A percentile compares a stretch with the other conserved stretches of the same genome.
These are phyloP conservation scores for Leccinum rimulosum DNA, from an alignment of 768 basidiomycete genomes.

Conservation along the genomic window DNA sequence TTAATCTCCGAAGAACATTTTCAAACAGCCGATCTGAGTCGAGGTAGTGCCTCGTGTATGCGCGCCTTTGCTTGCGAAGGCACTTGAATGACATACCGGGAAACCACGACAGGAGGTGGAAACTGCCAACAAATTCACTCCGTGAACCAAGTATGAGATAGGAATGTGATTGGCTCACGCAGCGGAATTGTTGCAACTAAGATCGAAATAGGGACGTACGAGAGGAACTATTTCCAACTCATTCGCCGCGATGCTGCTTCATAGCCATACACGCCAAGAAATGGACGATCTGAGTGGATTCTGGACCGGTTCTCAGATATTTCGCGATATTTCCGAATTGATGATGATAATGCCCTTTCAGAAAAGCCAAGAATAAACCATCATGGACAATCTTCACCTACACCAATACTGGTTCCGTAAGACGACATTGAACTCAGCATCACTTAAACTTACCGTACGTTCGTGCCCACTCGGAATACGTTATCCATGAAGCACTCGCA, in stretches of 20 bases:
- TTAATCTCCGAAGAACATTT: background rate
- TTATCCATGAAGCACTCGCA: background rate
- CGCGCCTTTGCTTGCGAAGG: background rate
- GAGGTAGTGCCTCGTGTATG: background rate
- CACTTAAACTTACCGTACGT: slow-evolving; percentile 4
- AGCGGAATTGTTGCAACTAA: background rate
- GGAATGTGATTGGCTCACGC: background rate
- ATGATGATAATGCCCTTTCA: slow-evolving; percentile 6
- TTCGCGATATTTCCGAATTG: background rate
- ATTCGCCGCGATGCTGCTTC: background rate
- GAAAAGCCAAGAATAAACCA: slow-evolving; percentile 1
- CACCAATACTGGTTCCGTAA: background rate
- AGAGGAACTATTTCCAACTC: background rate
- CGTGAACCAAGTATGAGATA: no score
- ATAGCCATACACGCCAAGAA: background rate
- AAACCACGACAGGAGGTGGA: slow-evolving; percentile 7
- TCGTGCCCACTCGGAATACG: background rate
- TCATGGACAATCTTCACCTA: slow-evolving; percentile 5
- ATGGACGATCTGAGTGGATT: background rate
- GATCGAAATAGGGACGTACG: background rate
- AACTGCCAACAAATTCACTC: background rate
- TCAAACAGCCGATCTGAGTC: slow-evolving; percentile 1
- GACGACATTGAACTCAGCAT: background rate
- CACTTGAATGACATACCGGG: slow-evolving; percentile 11
- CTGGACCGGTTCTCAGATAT: background rate